Evolutionary conservation across 352 stramenopile species (phyloP), one percentile per base, ranked within the genome.

Genomic region (Blastocystis sp.): DNA sequence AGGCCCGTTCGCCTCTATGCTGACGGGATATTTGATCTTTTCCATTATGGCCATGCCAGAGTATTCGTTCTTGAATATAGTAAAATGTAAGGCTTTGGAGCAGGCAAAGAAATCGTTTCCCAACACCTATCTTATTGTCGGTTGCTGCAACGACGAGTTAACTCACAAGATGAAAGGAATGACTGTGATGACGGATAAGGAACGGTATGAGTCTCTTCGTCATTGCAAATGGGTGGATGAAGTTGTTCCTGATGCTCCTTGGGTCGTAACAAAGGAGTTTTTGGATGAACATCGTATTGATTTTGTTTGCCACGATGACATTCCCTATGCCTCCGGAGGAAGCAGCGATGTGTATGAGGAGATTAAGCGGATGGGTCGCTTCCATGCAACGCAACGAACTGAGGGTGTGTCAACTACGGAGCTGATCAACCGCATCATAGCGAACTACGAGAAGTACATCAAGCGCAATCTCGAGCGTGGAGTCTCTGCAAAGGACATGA

Each of bases 391-490:
- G 11, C 91, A 93, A 61, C 93, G 93, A 68, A 95, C 94, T 39
- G 93, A 96, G 62, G 93, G 94, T 45, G 95, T 96, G 55, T 96
- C 93, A 20, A 96, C 94, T 45, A 96, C 93, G 37, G 94, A 96
- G 66, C 91, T 96, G 41, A 96, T 96, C 90, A 95, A 94, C 59
- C 93, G 94, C 37, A 95, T 95, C 91, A 95, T 96, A 68, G 92
- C 93, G 43, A 93, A 96, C 92, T 96, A 96, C 90, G 94, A 96
- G 90, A 95, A 94, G 89, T 96, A 96, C 90, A 95, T 97, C 87
- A 92, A 93, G 43, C 93, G 94, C 62, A 96, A 97, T 89, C 89
- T 97, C 73, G 91, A 94, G 89, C 93, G 94, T 53, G 94, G 94
- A 0, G 96, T 96, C 91, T 93, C 94, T 39, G 94, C 94, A 90